A percentile compares a stretch with the other conserved stretches of the same genome.
These are phyloP conservation scores for Chloranthus sessilifolius DNA, from an alignment of 164 flowering plant genomes.

Conservation along the genomic window DNA sequence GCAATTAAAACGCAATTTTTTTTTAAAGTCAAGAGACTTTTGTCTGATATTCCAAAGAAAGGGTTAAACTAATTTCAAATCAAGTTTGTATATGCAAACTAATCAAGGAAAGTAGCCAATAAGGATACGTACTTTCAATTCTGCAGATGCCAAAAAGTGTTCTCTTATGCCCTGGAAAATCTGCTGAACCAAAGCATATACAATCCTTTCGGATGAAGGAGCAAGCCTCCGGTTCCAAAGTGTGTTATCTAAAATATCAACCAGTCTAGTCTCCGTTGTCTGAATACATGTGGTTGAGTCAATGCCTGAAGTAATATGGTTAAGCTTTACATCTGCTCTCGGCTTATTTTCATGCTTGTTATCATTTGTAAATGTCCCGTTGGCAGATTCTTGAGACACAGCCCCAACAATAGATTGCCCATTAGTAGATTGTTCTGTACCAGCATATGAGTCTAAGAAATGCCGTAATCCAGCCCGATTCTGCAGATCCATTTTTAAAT, in stretches of 20 bases:
- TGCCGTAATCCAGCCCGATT: conserved; percentile 94
- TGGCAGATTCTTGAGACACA: conserved; percentile 46
- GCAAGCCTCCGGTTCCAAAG: conserved; percentile 97
- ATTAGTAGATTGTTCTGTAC: conserved; percentile 53
- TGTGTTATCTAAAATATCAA: conserved; percentile 91
- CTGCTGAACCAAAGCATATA: conserved; percentile 92
- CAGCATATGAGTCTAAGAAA: conserved; percentile 86
- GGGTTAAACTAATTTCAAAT: too few relatives aligned
- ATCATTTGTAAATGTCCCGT: conserved; percentile 41
- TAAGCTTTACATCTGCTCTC: conserved; percentile 63
- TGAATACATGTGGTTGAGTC: conserved; percentile 47
- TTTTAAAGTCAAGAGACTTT: too few relatives aligned
- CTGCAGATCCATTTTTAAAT: conserved; percentile 33
- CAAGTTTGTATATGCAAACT: too few relatives aligned
- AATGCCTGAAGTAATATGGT: conserved; percentile 53
- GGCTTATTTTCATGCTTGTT: conserved; percentile 54
- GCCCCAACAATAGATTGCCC: conserved; percentile 27
- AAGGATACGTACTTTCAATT: conserved; percentile 58
- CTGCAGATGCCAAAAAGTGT: conserved; percentile 83
- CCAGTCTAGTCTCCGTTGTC: conserved; percentile 76
- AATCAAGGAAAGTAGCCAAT: too few relatives aligned
- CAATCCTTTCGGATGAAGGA: conserved; percentile 96
- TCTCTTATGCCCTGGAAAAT: conserved; percentile 96
- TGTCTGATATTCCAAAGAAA: too few relatives aligned
- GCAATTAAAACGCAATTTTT: too few relatives aligned